These are phyloP conservation scores for Fusarium nodosum DNA, from an alignment of 2,329 filamentous ascomycete species.

Conservation along the genomic window DNA sequence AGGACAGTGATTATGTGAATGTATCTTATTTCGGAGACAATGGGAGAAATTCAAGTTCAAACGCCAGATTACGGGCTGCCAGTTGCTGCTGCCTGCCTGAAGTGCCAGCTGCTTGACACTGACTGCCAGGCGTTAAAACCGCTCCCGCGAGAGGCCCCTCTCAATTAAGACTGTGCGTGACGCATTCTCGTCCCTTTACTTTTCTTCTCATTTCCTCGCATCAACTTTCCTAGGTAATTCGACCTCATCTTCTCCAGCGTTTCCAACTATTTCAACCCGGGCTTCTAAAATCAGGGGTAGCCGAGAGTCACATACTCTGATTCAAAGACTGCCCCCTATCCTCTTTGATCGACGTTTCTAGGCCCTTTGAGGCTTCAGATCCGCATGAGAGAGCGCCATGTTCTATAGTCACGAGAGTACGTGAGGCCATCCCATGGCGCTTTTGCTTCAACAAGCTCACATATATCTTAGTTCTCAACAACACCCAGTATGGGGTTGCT, in stretches of 20 bases:
- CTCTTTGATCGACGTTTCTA: neutral
- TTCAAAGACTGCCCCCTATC: neutral
- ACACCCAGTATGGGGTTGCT: conserved; percentile 88
- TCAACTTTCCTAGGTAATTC: conserved; percentile 14
- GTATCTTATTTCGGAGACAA: neutral
- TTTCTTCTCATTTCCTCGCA: conserved; percentile 9
- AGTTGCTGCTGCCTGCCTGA: conserved; percentile 36
- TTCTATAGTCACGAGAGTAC: conserved; percentile 96
- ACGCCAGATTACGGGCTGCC: neutral
- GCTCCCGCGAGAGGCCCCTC: conserved; percentile 1
- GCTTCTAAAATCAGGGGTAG: conserved; percentile 1
- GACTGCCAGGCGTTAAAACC: conserved; percentile 28
- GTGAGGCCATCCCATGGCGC: conserved; percentile 46
- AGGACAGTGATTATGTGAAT: neutral
- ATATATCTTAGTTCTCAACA: conserved; percentile 76
- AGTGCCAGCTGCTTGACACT: conserved; percentile 36
- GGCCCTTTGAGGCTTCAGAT: neutral
- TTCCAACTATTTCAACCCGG: conserved; percentile 10
- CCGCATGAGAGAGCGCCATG: conserved; percentile 66
- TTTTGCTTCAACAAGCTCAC: conserved; percentile 43
- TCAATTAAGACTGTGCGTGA: conserved; percentile 12
- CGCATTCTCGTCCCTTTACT: conserved; percentile 13
- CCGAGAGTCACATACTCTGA: neutral
- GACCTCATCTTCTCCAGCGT: conserved; percentile 25
- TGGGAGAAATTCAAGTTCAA: neutral